phyloP scores from a whole-genome alignment of 177 flowering plant genomes.

The Tripterygium wilfordii region DNA sequence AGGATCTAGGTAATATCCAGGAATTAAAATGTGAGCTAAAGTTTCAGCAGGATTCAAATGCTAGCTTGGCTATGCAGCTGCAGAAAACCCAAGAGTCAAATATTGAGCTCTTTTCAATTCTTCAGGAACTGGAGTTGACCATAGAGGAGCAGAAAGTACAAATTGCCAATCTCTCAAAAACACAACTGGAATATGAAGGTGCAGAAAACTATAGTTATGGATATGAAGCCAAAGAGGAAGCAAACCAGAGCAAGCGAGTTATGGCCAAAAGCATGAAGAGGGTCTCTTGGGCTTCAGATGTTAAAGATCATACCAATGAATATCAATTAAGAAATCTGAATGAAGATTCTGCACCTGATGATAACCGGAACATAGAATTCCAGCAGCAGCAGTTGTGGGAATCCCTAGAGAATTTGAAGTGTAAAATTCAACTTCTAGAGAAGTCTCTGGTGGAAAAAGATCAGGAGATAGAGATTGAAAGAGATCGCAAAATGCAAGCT shows the following conservation, averaged over 20 bases:
- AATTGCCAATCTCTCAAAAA: conserved; percentile 40
- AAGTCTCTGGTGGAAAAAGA: conserved; percentile 41
- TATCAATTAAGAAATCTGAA: conserved; percentile 3
- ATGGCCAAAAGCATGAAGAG: not conserved
- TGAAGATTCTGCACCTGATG: conserved; percentile 13
- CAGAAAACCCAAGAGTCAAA: conserved; percentile 78
- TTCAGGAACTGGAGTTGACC: conserved; percentile 82
- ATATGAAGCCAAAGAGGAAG: not conserved
- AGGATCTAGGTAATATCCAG: conserved; percentile 24
- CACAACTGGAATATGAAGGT: conserved; percentile 2
- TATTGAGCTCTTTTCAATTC: conserved; percentile 77
- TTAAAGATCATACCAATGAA: conserved; percentile 5
- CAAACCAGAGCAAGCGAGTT: not conserved
- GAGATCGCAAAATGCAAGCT: conserved; percentile 20
- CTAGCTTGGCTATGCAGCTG: conserved; percentile 52
- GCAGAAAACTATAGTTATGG: conserved; percentile 1
- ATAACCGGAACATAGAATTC: conserved; percentile 15
- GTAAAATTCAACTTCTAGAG: conserved; percentile 37
- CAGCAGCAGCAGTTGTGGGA: conserved; percentile 42
- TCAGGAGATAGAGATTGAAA: conserved; percentile 40
- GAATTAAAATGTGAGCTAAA: conserved; percentile 65
- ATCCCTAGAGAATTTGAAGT: conserved; percentile 39
- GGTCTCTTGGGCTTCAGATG: conserved; percentile 8
- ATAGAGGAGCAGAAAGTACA: conserved; percentile 67
- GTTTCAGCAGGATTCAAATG: conserved; percentile 60